Percentiles rank a stretch among this genome's conserved stretches.
These are phyloP conservation scores for Shiraia sp. DNA, from an alignment of 2,329 filamentous ascomycete species.

Conservation along the genomic window DNA sequence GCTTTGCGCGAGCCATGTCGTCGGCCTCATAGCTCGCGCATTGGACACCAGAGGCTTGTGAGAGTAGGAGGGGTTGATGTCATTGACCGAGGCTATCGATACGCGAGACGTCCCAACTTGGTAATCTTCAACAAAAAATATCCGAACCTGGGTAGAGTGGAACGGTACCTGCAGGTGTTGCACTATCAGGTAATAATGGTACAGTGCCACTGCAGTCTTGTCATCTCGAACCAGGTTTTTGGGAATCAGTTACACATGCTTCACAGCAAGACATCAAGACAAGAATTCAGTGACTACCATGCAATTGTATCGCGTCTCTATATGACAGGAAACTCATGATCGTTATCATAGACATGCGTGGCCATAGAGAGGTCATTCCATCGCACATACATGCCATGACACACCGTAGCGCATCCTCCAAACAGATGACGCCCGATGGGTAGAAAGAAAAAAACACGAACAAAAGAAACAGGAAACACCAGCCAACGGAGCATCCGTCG, in stretches of 20 bases:
- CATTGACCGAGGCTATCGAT: conserved; percentile 30
- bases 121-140: not conserved
- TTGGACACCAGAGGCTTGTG: conserved; percentile 5
- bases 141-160: not conserved
- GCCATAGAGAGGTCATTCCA: conserved; percentile 38
- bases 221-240: too few species aligned
- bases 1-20: conserved; percentile 38
- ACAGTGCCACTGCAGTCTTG: too few species aligned
- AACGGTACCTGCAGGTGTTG: not conserved
- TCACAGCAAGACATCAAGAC: conserved; percentile 1
- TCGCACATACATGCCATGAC: conserved; percentile 40
- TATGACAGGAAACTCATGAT: conserved; percentile 45
- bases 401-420: conserved; percentile 39
- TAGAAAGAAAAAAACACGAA: conserved; percentile 40
- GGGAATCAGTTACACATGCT: conserved; percentile 8
- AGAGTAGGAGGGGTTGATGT: conserved; percentile 25
- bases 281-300: conserved; percentile 29
- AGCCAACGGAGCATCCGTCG: conserved; percentile 34
- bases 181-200: not conserved
- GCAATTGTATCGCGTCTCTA: conserved; percentile 45
- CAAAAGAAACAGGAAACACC: conserved; percentile 33
- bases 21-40: conserved; percentile 22
- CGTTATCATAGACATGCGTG: conserved; percentile 43
- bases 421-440: conserved; percentile 31
- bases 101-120: conserved; percentile 2